A percentile compares a stretch with the other conserved stretches of the same genome.
Evolutionary conservation across 805 yeast genomes (phyloP).

Genomic region (Lipomyces mesembrius): DNA sequence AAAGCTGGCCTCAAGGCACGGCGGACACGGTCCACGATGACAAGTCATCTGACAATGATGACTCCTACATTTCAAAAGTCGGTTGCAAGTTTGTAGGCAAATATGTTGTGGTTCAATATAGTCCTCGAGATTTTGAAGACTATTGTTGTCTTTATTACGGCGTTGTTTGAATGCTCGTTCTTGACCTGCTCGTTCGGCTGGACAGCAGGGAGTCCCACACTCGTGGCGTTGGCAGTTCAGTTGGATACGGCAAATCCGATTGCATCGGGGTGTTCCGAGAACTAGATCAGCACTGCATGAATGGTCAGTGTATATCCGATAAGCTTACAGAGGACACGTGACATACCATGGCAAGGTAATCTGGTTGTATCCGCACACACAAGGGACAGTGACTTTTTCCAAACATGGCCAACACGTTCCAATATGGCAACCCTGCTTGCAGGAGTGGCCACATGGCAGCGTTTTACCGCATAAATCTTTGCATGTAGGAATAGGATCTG

Average conservation of each 20-base stretch:
- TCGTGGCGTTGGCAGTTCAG: conserved; percentile 82
- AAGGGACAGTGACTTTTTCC: conserved; percentile 55
- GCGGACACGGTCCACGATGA: conserved; percentile 45
- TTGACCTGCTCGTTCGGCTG: conserved; percentile 64
- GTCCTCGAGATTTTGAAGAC: conserved; percentile 47
- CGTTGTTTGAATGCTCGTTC: conserved; percentile 45
- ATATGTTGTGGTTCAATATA: conserved; percentile 42
- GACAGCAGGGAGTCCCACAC: conserved; percentile 72
- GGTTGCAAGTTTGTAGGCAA: conserved; percentile 41
- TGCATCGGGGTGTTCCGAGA: conserved; percentile 59
- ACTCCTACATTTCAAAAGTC: conserved; percentile 41
- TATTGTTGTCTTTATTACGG: conserved; percentile 17
- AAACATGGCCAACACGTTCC: conserved; percentile 77
- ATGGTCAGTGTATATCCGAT: background rate
- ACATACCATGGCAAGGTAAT: conserved; percentile 33
- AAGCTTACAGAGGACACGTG: background rate
- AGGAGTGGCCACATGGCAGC: conserved; percentile 72
- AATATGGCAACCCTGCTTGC: conserved; percentile 72
- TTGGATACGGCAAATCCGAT: conserved; percentile 70
- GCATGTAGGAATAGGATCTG: conserved; percentile 82
- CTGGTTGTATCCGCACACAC: conserved; percentile 61
- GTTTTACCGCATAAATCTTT: conserved; percentile 63
- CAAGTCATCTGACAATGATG: conserved; percentile 43
- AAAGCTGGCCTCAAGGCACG: conserved; percentile 43
- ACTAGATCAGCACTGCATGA: conserved; percentile 16